phyloP scores from a whole-genome alignment of 257 asterid genomes.

The Echites panduratus region DNA sequence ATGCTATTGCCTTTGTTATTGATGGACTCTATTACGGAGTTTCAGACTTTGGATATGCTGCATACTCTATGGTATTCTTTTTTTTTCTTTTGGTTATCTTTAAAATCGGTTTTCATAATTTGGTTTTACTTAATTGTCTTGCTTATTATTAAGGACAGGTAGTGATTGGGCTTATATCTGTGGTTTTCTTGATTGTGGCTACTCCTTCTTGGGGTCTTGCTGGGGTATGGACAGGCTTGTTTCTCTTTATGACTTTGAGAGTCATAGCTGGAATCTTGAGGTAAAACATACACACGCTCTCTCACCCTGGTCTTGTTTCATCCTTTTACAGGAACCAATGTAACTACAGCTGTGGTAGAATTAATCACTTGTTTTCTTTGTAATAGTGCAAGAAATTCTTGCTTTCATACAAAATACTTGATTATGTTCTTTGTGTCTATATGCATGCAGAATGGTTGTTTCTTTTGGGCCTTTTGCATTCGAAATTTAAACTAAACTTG shows the following conservation, averaged over 20 bases:
- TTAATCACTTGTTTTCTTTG: neutral
- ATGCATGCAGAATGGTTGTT: neutral
- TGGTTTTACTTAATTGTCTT: neutral
- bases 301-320: neutral
- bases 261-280: slow-evolving; percentile 75
- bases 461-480: neutral
- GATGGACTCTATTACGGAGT: slow-evolving; percentile 98
- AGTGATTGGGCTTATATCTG: slow-evolving; percentile 57
- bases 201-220: slow-evolving; percentile 66
- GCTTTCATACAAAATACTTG: neutral
- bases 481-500: neutral
- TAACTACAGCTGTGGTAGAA: neutral
- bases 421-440: neutral
- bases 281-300: slow-evolving; percentile 27
- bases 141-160: slow-evolving; percentile 40
- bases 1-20: slow-evolving; percentile 91
- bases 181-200: slow-evolving; percentile 53
- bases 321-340: slow-evolving; percentile 1
- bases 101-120: slow-evolving; percentile 1
- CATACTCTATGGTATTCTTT: slow-evolving; percentile 76
- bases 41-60: slow-evolving; percentile 90
- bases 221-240: slow-evolving; percentile 88
- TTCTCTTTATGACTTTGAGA: slow-evolving; percentile 83
- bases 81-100: slow-evolving; percentile 12
- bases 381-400: neutral